Evolutionary conservation across 257 asterid genomes (phyloP).

Genomic region (Hygrophila difformis): DNA sequence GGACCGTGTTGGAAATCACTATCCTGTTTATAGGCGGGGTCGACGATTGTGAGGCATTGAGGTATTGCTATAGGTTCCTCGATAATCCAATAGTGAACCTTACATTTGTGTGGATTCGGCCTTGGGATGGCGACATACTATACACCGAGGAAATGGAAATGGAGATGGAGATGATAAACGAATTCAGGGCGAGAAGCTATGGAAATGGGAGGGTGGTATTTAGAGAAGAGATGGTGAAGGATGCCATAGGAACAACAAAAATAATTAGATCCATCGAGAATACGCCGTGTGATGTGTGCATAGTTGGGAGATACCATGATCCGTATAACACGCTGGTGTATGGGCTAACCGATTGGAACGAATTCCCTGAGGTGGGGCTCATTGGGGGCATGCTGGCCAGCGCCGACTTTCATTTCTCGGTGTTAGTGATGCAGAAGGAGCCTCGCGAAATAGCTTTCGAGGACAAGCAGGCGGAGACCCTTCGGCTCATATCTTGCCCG

Average conservation of each 20-base stretch:
- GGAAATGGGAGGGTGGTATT: constrained; percentile 20
- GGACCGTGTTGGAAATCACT: constrained; percentile 12
- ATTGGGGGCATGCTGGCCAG: constrained; percentile 31
- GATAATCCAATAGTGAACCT: constrained; percentile 27
- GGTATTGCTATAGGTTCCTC: constrained; percentile 31
- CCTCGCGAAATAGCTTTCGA: too few species aligned
- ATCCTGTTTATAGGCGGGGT: constrained; percentile 47
- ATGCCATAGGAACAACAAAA: constrained; percentile 46
- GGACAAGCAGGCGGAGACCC: too few species aligned
- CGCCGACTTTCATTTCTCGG: constrained; percentile 28
- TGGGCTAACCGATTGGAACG: constrained; percentile 63
- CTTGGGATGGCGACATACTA: constrained; percentile 10
- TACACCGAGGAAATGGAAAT: constrained; percentile 13
- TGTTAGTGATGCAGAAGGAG: constrained; percentile 32
- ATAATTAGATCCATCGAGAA: constrained; percentile 38
- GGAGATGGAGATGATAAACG: constrained; percentile 26
- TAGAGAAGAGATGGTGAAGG: constrained; percentile 45
- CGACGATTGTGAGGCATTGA: constrained; percentile 58
- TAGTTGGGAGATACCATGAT: constrained; percentile 53
- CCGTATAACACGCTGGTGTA: constrained; percentile 23
- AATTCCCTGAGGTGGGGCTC: constrained; percentile 42
- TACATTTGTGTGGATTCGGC: constrained; percentile 39
- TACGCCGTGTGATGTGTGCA: constrained; percentile 34
- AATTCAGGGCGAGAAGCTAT: constrained; percentile 28
- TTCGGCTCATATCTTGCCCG: too few species aligned